Base-by-base conservation (phyloP, 345 rosid species). In the Pelargonium nanum region DNA sequence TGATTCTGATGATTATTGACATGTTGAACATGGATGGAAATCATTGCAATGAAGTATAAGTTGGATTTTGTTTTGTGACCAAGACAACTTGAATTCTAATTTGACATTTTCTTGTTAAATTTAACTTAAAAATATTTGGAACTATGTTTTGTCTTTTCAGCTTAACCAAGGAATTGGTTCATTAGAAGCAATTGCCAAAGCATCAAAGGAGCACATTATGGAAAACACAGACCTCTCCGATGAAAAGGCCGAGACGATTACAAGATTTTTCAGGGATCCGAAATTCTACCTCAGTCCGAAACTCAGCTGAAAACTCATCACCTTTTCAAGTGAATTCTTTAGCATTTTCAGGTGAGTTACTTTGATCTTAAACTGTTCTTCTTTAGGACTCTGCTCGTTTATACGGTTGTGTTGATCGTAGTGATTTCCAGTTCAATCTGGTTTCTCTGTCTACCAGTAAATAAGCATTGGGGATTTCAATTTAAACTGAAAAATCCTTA, bases 151-250 rank as follows among this genome's bases (percentile, higher is more conserved):
- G 0, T 2, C 22, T 34, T 70, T 67, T 63, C 82, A 92, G 99
- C 88, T 92, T 13, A 80, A 77, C 77, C 97, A 85, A 75, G 85
- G 91, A 20, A 81, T 89, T 63, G 99, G 99, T 32, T 93, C 99
- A 6, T 79, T 93, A 13, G 89, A 87, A 75, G 85, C 94, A 22
- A 80, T 87, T 24, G 87, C 85, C 9, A 93, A 85, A 74, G 85
- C 96, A 73, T 81, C 94, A 12, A 85, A 84, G 80, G 87, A 81
- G 69, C 59, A 64, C 52, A 80, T 93, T 66, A 30, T 87, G 69
- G 91, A 84, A 60, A 85, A 76, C 74, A 89, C 96, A 5, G 97
- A 93, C 71, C 94, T 87, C 52, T 93, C 96, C 23, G 74, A 82
- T 21, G 86, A 85, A 25, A 93, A 93, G 74, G 94, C 89, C 24